phyloP scores from a whole-genome alignment of 192 early-diverging fungal genomes.

The Linnemannia zychae region DNA sequence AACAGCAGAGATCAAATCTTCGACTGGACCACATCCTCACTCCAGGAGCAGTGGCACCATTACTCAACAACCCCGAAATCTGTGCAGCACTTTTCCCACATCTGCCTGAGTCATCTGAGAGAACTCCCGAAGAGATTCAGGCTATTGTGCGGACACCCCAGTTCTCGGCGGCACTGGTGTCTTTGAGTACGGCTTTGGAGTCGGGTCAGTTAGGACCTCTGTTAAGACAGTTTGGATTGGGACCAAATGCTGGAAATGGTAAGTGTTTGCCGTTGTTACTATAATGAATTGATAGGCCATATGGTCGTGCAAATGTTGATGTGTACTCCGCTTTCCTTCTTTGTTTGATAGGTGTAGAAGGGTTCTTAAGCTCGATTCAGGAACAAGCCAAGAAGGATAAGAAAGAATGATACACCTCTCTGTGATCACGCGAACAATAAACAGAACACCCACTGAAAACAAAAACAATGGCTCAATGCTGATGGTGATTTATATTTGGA shows the following conservation, averaged over 20 bases:
- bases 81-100: conserved; percentile 63
- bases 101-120: conserved; percentile 57
- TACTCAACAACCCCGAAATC: conserved; percentile 61
- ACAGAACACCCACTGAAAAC: background rate
- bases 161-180: conserved; percentile 66
- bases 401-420: background rate
- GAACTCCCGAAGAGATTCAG: conserved; percentile 60
- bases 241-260: conserved; percentile 64
- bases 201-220: conserved; percentile 68
- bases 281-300: background rate
- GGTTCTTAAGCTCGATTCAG: conserved; percentile 56
- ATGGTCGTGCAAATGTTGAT: background rate
- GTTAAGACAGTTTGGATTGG: conserved; percentile 63
- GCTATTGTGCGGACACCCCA: conserved; percentile 65
- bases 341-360: conserved; percentile 55
- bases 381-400: conserved; percentile 55
- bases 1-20: conserved; percentile 36
- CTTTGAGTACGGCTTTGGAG: conserved; percentile 61
- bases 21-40: conserved; percentile 58
- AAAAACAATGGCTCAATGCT: background rate
- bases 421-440: background rate
- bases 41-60: conserved; percentile 46
- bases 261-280: background rate
- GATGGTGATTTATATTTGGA: background rate
- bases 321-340: background rate